These are phyloP conservation scores for Gynandropsis gynandra DNA, from an alignment of 345 rosid species.

Conservation along the genomic window DNA sequence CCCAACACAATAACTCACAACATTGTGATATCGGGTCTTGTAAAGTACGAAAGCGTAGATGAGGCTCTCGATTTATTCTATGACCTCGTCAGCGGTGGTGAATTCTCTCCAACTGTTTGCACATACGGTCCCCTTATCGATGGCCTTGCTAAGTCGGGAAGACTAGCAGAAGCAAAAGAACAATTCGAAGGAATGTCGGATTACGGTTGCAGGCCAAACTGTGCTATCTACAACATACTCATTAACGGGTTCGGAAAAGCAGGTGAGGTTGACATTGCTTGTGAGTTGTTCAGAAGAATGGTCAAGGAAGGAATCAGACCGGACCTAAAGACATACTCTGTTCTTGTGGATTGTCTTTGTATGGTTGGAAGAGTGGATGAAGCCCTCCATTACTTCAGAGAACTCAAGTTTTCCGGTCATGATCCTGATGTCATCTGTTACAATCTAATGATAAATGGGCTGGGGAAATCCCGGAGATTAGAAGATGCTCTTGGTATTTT, in stretches of 20 bases:
- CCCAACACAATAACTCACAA: constrained; percentile 69
- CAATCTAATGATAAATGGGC: constrained; percentile 70
- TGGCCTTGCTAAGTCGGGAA: constrained; percentile 62
- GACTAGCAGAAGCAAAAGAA: constrained; percentile 54
- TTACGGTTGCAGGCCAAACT: constrained; percentile 71
- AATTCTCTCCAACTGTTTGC: constrained; percentile 67
- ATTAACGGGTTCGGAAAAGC: constrained; percentile 78
- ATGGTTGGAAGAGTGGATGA: constrained; percentile 67
- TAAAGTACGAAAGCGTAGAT: constrained; percentile 49
- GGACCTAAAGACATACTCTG: constrained; percentile 83
- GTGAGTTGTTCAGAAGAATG: constrained; percentile 62
- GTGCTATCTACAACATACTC: constrained; percentile 79
- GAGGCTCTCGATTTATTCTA: constrained; percentile 63
- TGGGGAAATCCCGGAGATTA: constrained; percentile 56
- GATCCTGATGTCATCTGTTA: constrained; percentile 62
- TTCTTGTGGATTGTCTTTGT: constrained; percentile 68
- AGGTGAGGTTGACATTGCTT: constrained; percentile 61
- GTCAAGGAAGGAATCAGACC: constrained; percentile 70
- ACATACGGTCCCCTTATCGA: constrained; percentile 86
- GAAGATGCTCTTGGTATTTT: constrained; percentile 61
- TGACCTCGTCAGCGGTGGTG: constrained; percentile 57
- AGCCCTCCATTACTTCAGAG: constrained; percentile 54
- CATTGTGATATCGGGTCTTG: constrained; percentile 65
- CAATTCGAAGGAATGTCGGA: constrained; percentile 77
- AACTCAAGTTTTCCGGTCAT: constrained; percentile 54